Evolutionary conservation across 2,329 filamentous ascomycete species (phyloP).

Genomic region (Arthrobotrys megalospora): DNA sequence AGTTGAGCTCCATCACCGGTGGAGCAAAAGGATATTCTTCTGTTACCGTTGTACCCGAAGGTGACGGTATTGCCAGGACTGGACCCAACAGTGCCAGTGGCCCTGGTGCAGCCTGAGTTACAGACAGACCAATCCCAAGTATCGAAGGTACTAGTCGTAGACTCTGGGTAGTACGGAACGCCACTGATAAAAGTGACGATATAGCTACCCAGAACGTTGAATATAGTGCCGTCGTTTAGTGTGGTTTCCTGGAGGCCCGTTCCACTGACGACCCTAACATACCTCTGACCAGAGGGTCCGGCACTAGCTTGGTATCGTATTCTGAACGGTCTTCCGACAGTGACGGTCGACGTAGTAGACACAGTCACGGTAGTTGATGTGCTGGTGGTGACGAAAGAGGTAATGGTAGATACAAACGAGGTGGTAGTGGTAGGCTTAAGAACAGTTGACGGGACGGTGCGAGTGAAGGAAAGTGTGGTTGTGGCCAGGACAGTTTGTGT

Average conservation of each 20-base stretch:
- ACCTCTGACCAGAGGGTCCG: neutral
- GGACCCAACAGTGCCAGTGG: slow-evolving; percentile 4
- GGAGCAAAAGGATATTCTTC: neutral
- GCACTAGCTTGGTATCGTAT: slow-evolving; percentile 5
- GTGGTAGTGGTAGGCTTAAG: slow-evolving; percentile 10
- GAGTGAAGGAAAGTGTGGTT: slow-evolving; percentile 23
- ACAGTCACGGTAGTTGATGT: slow-evolving; percentile 15
- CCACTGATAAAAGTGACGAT: slow-evolving; percentile 11
- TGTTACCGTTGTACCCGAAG: neutral
- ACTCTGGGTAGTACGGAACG: slow-evolving; percentile 23
- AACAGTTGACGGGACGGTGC: slow-evolving; percentile 36
- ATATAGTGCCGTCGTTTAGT: neutral
- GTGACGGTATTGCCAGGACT: slow-evolving; percentile 2
- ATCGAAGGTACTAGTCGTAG: neutral
- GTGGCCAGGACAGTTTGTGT: slow-evolving; percentile 35
- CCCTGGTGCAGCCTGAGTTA: slow-evolving; percentile 4
- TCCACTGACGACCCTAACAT: neutral
- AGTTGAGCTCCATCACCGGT: neutral
- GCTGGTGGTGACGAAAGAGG: slow-evolving; percentile 16
- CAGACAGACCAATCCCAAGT: slow-evolving; percentile 25
- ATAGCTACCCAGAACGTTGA: slow-evolving; percentile 7
- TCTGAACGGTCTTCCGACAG: slow-evolving; percentile 29
- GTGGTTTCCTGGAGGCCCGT: neutral
- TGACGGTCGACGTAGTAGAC: slow-evolving; percentile 34
- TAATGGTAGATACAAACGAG: slow-evolving; percentile 22